These are phyloP conservation scores for Pichia kudriavzevii DNA, from an alignment of 1,139 yeast genomes.

Conservation along the genomic window DNA sequence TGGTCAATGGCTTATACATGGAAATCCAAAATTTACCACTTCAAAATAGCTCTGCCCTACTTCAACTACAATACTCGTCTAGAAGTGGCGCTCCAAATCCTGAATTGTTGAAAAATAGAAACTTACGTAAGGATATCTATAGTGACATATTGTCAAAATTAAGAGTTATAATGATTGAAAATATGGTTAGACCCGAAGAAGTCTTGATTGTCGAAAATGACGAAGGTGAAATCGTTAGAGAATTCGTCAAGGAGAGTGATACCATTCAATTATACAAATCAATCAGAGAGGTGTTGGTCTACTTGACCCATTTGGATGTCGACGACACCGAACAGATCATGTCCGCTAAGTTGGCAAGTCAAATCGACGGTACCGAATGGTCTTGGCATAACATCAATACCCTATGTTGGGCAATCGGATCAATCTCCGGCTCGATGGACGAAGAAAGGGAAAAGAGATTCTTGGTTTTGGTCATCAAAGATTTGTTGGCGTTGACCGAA, in stretches of 20 bases:
- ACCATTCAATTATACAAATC: slow-evolving; percentile 92
- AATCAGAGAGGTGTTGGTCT: slow-evolving; percentile 92
- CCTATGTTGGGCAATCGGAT: slow-evolving; percentile 98
- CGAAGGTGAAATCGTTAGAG: slow-evolving; percentile 98
- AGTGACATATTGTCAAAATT: slow-evolving; percentile 67
- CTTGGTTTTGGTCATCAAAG: slow-evolving; percentile 86
- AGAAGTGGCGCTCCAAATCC: slow-evolving; percentile 87
- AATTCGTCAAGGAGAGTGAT: slow-evolving; percentile 93
- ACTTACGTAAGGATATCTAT: slow-evolving; percentile 82
- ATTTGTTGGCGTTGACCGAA: slow-evolving; percentile 82
- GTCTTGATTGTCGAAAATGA: slow-evolving; percentile 94
- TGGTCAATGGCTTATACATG: slow-evolving; percentile 71
- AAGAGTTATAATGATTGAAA: slow-evolving; percentile 86
- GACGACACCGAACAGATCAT: slow-evolving; percentile 89
- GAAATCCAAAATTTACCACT: slow-evolving; percentile 80
- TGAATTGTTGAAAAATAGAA: slow-evolving; percentile 61
- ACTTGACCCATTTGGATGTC: slow-evolving; percentile 90
- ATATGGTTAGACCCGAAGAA: slow-evolving; percentile 98
- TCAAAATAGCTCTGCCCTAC: slow-evolving; percentile 62
- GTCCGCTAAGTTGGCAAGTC: slow-evolving; percentile 85
- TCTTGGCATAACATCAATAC: slow-evolving; percentile 98
- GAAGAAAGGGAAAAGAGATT: slow-evolving; percentile 96
- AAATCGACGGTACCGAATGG: slow-evolving; percentile 96
- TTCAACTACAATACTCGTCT: slow-evolving; percentile 59
- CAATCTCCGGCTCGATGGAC: slow-evolving; percentile 97